Conservation (phyloP, 108 stramenopile genomes). For the Skeletonema potamos region DNA sequence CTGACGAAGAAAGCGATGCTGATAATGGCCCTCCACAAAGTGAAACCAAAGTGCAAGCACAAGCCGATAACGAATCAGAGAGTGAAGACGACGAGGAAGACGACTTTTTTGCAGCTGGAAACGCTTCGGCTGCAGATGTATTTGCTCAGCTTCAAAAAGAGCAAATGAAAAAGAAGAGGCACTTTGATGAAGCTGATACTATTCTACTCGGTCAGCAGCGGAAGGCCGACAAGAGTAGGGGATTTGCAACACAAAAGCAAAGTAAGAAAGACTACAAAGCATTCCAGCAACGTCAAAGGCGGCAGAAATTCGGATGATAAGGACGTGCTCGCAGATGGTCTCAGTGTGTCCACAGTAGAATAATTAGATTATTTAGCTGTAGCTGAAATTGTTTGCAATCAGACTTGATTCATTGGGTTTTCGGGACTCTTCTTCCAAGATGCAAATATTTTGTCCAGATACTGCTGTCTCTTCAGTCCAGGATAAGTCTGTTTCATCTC, state of each 20-base stretch:
- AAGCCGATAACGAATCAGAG: slow-evolving; percentile 9
- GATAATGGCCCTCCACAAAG: slow-evolving; percentile 5
- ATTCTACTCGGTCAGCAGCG: slow-evolving; percentile 5
- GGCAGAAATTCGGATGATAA: slow-evolving; percentile 18
- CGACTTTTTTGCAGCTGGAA: slow-evolving; percentile 26
- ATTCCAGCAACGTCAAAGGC: slow-evolving; percentile 32
- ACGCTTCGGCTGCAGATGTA: slow-evolving; percentile 25
- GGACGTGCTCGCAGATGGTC: background rate
- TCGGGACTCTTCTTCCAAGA: slow-evolving; percentile 93
- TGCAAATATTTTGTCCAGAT: slow-evolving; percentile 89
- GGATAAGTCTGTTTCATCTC: slow-evolving; percentile 85
- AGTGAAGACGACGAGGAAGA: slow-evolving; percentile 20
- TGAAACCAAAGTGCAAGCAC: background rate
- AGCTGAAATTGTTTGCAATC: background rate
- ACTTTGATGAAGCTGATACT: background rate
- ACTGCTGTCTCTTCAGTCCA: slow-evolving; percentile 89
- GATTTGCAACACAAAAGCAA: slow-evolving; percentile 40
- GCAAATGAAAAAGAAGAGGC: slow-evolving; percentile 1
- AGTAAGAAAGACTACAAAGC: slow-evolving; percentile 21
- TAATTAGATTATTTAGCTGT: background rate
- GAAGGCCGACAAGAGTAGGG: slow-evolving; percentile 32
- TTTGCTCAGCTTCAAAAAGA: slow-evolving; percentile 29
- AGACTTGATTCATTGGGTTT: slow-evolving; percentile 81
- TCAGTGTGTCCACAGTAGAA: background rate
- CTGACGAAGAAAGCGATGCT: slow-evolving; percentile 13